These are phyloP conservation scores for Lanmaoa pseudosensibilis DNA, from an alignment of 768 basidiomycete species.

Conservation along the genomic window DNA sequence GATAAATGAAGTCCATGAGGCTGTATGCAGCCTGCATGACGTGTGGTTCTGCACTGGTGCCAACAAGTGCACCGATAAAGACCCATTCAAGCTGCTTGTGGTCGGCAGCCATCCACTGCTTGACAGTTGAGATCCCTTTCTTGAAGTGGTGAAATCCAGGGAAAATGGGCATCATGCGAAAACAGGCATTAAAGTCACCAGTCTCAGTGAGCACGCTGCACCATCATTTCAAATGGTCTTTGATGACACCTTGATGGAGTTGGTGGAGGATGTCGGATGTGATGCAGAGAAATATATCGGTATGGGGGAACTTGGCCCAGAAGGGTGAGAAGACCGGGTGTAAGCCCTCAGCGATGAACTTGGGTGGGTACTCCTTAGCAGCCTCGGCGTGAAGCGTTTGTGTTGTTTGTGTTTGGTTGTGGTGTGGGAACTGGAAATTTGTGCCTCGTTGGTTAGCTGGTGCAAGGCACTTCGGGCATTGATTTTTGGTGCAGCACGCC, in stretches of 20 bases:
- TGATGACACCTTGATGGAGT: background rate
- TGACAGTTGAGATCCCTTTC: background rate
- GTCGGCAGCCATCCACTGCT: too few relatives aligned
- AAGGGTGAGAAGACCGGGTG: background rate
- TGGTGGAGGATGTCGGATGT: background rate
- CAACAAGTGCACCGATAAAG: background rate
- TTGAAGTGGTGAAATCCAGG: background rate
- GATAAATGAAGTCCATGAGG: background rate
- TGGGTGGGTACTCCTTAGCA: background rate
- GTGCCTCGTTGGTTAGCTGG: background rate
- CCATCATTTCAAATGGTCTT: constrained; percentile 5
- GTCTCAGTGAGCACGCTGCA: background rate
- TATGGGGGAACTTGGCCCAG: background rate
- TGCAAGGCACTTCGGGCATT: background rate
- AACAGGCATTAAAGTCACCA: too few relatives aligned
- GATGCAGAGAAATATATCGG: background rate
- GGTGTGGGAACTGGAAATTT: background rate
- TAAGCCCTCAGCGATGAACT: background rate
- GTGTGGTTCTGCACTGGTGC: background rate
- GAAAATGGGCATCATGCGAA: background rate
- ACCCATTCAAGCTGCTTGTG: background rate
- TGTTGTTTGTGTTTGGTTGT: background rate
- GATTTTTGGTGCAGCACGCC: background rate
- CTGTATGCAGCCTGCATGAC: background rate
- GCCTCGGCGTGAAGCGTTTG: background rate